phyloP scores from a whole-genome alignment of 495 filamentous ascomycete species.

The Trypethelium eluteriae region DNA sequence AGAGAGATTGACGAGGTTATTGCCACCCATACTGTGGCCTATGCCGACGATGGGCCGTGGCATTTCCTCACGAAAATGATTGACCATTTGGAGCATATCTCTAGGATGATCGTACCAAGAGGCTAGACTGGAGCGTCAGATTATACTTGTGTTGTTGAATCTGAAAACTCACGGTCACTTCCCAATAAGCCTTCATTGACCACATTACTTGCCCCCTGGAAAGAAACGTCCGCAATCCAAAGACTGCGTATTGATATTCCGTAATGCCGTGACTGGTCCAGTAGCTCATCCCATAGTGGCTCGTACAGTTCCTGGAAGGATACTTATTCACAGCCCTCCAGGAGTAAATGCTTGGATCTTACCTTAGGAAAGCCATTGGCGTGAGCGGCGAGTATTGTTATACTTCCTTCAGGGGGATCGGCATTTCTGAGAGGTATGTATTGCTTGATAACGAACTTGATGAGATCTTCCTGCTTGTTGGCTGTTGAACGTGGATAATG shows the following conservation, averaged over 20 bases:
- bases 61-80: conserved; percentile 75
- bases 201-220: conserved; percentile 37
- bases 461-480: conserved; percentile 34
- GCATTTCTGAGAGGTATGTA: conserved; percentile 36
- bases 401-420: conserved; percentile 28
- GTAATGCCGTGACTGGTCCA: conserved; percentile 23
- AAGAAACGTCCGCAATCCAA: conserved; percentile 41
- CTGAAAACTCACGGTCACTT: conserved; percentile 35
- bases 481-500: conserved; percentile 31
- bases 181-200: conserved; percentile 38
- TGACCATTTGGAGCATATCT: conserved; percentile 82
- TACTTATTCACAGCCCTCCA: conserved; percentile 7
- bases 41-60: conserved; percentile 80
- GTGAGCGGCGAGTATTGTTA: conserved; percentile 44
- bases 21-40: conserved; percentile 84
- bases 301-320: conserved; percentile 38
- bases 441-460: conserved; percentile 41
- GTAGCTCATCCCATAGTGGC: conserved; percentile 42
- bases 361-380: conserved; percentile 44
- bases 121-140: conserved; percentile 26
- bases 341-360: background rate
- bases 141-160: background rate
- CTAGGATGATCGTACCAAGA: conserved; percentile 79
- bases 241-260: conserved; percentile 37
- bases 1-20: conserved; percentile 53